phyloP scores from a whole-genome alignment of 2,329 filamentous ascomycete species.

The Venturia carpophila region DNA sequence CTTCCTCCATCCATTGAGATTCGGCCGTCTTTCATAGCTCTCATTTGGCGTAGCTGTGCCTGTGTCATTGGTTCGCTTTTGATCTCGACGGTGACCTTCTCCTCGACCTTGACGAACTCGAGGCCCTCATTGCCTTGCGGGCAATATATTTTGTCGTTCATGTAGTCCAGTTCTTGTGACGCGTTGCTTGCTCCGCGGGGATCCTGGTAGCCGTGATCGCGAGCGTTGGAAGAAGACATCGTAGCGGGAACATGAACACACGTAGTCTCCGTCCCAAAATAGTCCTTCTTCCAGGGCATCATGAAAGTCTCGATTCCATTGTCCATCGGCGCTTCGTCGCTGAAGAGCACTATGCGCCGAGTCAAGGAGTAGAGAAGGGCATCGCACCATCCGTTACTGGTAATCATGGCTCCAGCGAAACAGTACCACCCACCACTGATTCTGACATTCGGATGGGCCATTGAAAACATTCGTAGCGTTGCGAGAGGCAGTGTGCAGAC shows the following conservation, averaged over 20 bases:
- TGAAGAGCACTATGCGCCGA: conserved; percentile 46
- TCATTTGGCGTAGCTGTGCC: background rate
- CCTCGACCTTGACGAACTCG: conserved; percentile 27
- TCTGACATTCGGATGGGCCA: conserved; percentile 41
- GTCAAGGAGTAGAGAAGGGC: conserved; percentile 52
- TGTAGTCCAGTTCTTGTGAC: background rate
- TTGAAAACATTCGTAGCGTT: conserved; percentile 54
- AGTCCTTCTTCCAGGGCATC: conserved; percentile 28
- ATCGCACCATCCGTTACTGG: conserved; percentile 52
- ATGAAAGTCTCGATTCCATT: conserved; percentile 20
- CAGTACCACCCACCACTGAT: conserved; percentile 27
- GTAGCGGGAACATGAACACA: conserved; percentile 30
- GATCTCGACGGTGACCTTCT: conserved; percentile 37
- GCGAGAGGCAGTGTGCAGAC: conserved; percentile 61
- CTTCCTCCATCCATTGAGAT: background rate
- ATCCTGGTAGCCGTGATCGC: background rate
- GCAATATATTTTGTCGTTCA: background rate
- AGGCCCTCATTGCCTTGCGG: background rate
- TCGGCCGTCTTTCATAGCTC: background rate
- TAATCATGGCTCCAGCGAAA: conserved; percentile 47
- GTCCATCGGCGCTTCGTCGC: conserved; percentile 35
- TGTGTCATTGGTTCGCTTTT: conserved; percentile 20
- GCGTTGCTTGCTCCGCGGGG: background rate
- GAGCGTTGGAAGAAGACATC: conserved; percentile 28
- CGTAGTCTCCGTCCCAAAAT: conserved; percentile 40